These are phyloP conservation scores for Papiliotrema fonsecae DNA, from an alignment of 1,284 basidiomycete species.

Conservation along the genomic window DNA sequence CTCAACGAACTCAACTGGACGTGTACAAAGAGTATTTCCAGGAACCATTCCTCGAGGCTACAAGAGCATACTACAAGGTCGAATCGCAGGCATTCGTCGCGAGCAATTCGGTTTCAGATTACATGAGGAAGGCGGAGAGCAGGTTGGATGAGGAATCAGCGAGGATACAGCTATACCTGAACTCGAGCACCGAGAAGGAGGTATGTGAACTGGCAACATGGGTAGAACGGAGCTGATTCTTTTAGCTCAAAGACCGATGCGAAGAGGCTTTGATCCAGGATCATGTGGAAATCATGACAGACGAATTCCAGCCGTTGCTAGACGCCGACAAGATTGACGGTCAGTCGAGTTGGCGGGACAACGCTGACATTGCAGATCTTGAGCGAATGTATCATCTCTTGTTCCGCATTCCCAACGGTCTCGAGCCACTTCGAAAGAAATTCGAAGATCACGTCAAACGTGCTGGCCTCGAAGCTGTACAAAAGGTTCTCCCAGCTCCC, in stretches of 20 bases:
- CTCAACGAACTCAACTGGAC: constrained; percentile 58
- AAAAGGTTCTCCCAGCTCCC: constrained; percentile 58
- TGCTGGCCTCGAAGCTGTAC: constrained; percentile 76
- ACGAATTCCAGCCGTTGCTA: constrained; percentile 87
- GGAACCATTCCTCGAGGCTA: constrained; percentile 77
- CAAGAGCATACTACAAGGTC: constrained; percentile 83
- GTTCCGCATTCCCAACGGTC: constrained; percentile 79
- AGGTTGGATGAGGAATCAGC: constrained; percentile 92
- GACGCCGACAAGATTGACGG: constrained; percentile 61
- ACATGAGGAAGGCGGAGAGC: constrained; percentile 92
- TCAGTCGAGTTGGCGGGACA: constrained; percentile 8
- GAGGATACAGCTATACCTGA: constrained; percentile 89
- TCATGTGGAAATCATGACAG: constrained; percentile 84
- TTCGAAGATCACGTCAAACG: constrained; percentile 95
- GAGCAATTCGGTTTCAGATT: constrained; percentile 89
- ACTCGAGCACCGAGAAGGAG: constrained; percentile 77
- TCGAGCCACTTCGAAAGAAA: constrained; percentile 85
- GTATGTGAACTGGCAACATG: constrained; percentile 29
- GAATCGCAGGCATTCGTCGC: constrained; percentile 89
- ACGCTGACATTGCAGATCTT: no score
- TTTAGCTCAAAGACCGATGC: constrained; percentile 74
- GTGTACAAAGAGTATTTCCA: constrained; percentile 94
- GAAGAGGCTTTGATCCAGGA: constrained; percentile 88
- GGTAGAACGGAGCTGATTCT: background rate
- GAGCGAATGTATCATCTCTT: constrained; percentile 93